Evolutionary conservation across 139 green algal species (phyloP), one percentile per base, ranked within the genome.

Genomic region (Chlamydomonas asymmetrica): DNA sequence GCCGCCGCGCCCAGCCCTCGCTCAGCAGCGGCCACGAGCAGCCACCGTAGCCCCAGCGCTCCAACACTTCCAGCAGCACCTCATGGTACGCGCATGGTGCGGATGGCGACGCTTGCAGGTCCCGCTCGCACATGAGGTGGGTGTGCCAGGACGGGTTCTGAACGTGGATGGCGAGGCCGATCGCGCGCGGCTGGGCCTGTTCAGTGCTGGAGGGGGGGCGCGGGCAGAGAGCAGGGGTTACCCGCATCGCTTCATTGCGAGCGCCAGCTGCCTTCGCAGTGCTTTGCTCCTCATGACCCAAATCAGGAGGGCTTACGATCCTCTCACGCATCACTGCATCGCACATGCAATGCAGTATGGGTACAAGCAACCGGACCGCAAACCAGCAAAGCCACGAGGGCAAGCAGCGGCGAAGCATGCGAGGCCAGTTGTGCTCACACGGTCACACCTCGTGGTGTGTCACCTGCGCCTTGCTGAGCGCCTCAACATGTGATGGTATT

Each of bases 161-260:
- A 59, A 77, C 61, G 71, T 77, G 71, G 0, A 77, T 25, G 2
- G 71, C 71, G 0, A 77, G 32, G 23, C 71, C 71, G 41, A 77
- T 43, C 4, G 59, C 41, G 22, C 59, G 59, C 23, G 48, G 18
- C 2, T 7, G 41, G 29, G 39, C 70, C 70, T 76, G 70, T 4
- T 16, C 45, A 52, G 25, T n/a, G 63, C 2, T 6, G 3, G 39
- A 49, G 38, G 8, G 7, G 18, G 8, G 5, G 60, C 7, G 7
- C 3, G 38, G 22, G 62, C 18, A 5, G 37, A 4, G 20, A 54
- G 62, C 3, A 37, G 38, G 22, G 62, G 38, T 37, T 22, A 5
- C 18, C 13, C 13, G 13, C 13, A 52, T 52, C 45, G 18, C 13
- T 16, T 13, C 45, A 25, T 13, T 13, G 13, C 13, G 45, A 52